Evolutionary conservation across 2,329 filamentous ascomycete genomes (phyloP).

Genomic region (Penicillium sp.): DNA sequence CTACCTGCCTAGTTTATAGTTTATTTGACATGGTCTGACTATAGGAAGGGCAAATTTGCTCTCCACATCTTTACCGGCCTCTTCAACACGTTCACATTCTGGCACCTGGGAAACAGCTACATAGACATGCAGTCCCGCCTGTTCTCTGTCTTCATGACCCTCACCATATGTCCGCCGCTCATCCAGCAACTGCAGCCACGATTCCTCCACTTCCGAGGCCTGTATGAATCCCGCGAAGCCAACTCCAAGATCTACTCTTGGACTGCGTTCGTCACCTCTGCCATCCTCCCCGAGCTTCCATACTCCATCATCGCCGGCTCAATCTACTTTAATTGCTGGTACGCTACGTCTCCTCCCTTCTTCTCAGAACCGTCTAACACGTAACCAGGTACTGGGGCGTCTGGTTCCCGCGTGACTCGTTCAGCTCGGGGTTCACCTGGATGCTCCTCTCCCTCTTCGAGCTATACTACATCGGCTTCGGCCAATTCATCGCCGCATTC

Average conservation of each 20-base stretch:
- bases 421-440: constrained; percentile 66
- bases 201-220: constrained; percentile 67
- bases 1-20: no score
- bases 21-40: not conserved
- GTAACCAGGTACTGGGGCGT: constrained; percentile 56
- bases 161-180: constrained; percentile 74
- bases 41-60: constrained; percentile 61
- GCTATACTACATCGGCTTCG: constrained; percentile 67
- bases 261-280: constrained; percentile 70
- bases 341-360: constrained; percentile 21
- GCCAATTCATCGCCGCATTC: constrained; percentile 70
- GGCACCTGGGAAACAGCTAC: constrained; percentile 60
- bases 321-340: constrained; percentile 70
- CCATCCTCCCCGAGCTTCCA: constrained; percentile 71
- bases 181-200: constrained; percentile 79
- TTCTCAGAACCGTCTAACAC: not conserved
- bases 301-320: constrained; percentile 69
- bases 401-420: constrained; percentile 60
- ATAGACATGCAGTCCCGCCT: constrained; percentile 73
- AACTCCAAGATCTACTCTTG: constrained; percentile 82
- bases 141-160: constrained; percentile 77
- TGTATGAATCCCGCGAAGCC: constrained; percentile 74
- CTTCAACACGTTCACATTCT: constrained; percentile 75
- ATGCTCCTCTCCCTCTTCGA: constrained; percentile 70
- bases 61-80: constrained; percentile 66